phyloP scores from a whole-genome alignment of 2,329 filamentous ascomycete genomes.

The Fusarium gaditjirri region DNA sequence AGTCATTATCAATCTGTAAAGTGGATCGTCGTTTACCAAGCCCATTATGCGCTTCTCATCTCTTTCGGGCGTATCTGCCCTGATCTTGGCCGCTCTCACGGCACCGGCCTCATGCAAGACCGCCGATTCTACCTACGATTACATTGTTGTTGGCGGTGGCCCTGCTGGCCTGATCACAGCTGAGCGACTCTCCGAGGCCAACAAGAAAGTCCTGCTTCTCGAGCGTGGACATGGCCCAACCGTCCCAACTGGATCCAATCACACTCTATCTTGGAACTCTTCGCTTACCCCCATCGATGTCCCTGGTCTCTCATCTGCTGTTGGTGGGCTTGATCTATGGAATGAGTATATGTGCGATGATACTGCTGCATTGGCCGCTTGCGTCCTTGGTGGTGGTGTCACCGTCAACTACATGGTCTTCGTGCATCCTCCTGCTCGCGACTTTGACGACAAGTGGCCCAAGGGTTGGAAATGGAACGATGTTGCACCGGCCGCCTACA shows the following conservation, averaged over 20 bases:
- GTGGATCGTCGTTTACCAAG: background rate
- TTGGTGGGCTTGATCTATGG: conserved; percentile 74
- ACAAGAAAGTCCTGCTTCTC: conserved; percentile 71
- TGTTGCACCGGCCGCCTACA: conserved; percentile 66
- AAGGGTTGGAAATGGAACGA: conserved; percentile 70
- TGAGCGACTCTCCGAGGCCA: conserved; percentile 66
- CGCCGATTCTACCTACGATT: conserved; percentile 30
- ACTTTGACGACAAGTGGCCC: conserved; percentile 75
- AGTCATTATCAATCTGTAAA: background rate
- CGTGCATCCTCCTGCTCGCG: conserved; percentile 71
- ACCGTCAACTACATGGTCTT: conserved; percentile 75
- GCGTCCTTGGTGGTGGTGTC: conserved; percentile 73
- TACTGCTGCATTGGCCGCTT: conserved; percentile 58
- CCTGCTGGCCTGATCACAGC: conserved; percentile 42
- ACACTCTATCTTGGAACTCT: conserved; percentile 69
- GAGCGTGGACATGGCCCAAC: conserved; percentile 69
- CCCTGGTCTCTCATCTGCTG: conserved; percentile 66
- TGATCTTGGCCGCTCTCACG: background rate
- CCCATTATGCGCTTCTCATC: conserved; percentile 10
- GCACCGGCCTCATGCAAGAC: background rate
- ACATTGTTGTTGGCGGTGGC: conserved; percentile 43
- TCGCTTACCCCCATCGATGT: conserved; percentile 76
- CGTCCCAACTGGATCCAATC: conserved; percentile 69
- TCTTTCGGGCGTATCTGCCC: background rate
- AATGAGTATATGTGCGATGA: conserved; percentile 47